phyloP scores from a whole-genome alignment of 306 rosid genomes.

The Prunus padus region DNA sequence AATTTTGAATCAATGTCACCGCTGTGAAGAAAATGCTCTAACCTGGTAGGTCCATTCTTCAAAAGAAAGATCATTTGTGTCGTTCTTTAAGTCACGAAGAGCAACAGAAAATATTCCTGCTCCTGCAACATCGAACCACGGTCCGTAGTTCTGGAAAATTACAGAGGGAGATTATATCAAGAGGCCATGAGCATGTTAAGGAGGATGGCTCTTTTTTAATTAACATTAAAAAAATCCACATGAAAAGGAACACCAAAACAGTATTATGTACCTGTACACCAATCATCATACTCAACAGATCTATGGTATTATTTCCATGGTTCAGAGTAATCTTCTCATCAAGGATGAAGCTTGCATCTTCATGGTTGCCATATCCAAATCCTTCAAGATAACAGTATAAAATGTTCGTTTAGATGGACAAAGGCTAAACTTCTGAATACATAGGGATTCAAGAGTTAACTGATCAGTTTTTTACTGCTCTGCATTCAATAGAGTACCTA shows the following conservation, averaged over 20 bases:
- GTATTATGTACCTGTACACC: conserved; percentile 18
- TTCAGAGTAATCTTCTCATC: conserved; percentile 3
- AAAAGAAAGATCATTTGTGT: conserved; percentile 13
- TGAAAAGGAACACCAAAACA: not conserved
- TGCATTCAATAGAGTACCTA: not conserved
- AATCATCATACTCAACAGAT: conserved; percentile 21
- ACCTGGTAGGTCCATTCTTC: conserved; percentile 24
- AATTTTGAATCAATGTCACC: too few species aligned
- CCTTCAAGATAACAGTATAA: not conserved
- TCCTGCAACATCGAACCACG: conserved; percentile 19
- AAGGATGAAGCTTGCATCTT: conserved; percentile 19
- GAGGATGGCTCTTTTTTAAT: too few species aligned
- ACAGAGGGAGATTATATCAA: not conserved
- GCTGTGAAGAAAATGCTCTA: too few species aligned
- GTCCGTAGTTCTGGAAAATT: conserved; percentile 14
- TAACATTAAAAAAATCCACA: not conserved
- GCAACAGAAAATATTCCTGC: conserved; percentile 21
- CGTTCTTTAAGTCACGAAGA: conserved; percentile 6
- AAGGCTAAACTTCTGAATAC: not conserved
- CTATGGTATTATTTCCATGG: conserved; percentile 19
- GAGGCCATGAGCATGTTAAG: too few species aligned
- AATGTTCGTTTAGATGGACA: not conserved
- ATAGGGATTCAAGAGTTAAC: not conserved
- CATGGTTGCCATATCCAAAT: conserved; percentile 24
- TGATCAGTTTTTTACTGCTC: not conserved